phyloP scores from a whole-genome alignment of 2,329 filamentous ascomycete genomes.

The Boeremia exigua region DNA sequence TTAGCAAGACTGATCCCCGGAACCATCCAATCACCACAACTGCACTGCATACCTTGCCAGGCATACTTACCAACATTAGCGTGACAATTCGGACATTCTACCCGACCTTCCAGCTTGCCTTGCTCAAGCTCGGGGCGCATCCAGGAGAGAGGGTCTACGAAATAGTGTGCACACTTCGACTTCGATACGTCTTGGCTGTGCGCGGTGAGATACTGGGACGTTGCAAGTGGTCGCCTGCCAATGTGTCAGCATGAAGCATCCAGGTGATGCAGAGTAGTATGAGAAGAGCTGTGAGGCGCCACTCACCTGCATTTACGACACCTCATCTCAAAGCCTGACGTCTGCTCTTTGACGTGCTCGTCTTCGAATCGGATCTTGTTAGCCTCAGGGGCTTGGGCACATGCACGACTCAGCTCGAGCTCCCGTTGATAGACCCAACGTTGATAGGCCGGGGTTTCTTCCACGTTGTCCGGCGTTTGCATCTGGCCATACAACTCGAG shows the following conservation, averaged over 20 bases:
- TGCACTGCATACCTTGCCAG: slow-evolving; percentile 95
- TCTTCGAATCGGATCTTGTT: slow-evolving; percentile 83
- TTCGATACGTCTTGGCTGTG: slow-evolving; percentile 55
- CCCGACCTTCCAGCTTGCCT: slow-evolving; percentile 80
- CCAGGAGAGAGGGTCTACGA: slow-evolving; percentile 92
- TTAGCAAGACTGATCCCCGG: slow-evolving; percentile 87
- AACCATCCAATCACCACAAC: slow-evolving; percentile 87
- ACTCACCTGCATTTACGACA: slow-evolving; percentile 88
- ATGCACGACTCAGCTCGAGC: slow-evolving; percentile 70
- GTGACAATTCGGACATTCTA: slow-evolving; percentile 85
- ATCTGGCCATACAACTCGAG: slow-evolving; percentile 86
- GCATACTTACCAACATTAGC: slow-evolving; percentile 90
- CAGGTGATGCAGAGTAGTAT: slow-evolving; percentile 15
- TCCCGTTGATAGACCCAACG: slow-evolving; percentile 74
- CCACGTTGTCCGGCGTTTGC: slow-evolving; percentile 74
- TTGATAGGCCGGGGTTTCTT: slow-evolving; percentile 77
- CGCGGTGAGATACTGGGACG: slow-evolving; percentile 69
- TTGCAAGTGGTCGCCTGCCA: slow-evolving; percentile 65
- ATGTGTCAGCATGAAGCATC: slow-evolving; percentile 34
- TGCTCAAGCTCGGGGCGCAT: slow-evolving; percentile 88
- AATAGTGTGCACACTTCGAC: slow-evolving; percentile 77
- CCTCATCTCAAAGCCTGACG: slow-evolving; percentile 67
- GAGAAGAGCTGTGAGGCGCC: slow-evolving; percentile 14
- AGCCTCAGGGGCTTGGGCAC: slow-evolving; percentile 77
- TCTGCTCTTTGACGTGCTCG: slow-evolving; percentile 56